Evolutionary conservation across 768 basidiomycete genomes (phyloP), one percentile per base, ranked within the genome.

Genomic region (Lactarius tabidus): DNA sequence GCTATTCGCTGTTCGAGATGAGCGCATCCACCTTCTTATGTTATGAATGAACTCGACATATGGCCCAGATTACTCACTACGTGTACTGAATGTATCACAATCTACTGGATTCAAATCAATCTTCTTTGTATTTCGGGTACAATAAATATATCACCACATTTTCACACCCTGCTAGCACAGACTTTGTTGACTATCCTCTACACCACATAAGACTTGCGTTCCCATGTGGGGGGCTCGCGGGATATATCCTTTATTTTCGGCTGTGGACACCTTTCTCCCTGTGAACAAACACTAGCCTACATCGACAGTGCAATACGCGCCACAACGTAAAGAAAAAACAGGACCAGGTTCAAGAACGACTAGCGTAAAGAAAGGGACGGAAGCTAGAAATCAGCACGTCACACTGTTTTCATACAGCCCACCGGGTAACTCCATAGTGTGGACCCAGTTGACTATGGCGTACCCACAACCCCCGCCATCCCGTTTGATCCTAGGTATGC

Each of bases 1-100:
- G 15, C 73, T 91, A 58, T 89, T 86, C 72, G 81, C 84, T 51
- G 84, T 88, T 29, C 79, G 84, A 61, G 90, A 91, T 63, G 90
- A 90, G 62, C 81, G 86, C 38, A 79, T 84, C 14, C 87, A 87
- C 67, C 75, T 92, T 38, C 78, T 90, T 63, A 77, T 76, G 15
- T 53, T 69, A 38, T 68, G 60, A 65, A 31, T 60, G 41, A 36
- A 45, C 20, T 41, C 60, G 23, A 31, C 26, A 28, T 6, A 31
- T 29, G 52, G 28, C 28, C 8, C 53, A 18, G 53, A n/a, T n/a
- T 29, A 10, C 14, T 7, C 20, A 29, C 26, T 54, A 54, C 26
- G 7, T 18, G 31, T 54, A 8, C 3, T 12, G 29, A 18, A 39
- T 61, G 54, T 56, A 60, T 36, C 33, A 39, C 23, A 65, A 33